Conservation (phyloP, 495 filamentous ascomycete genomes). For the Penicillium cinerascens region DNA sequence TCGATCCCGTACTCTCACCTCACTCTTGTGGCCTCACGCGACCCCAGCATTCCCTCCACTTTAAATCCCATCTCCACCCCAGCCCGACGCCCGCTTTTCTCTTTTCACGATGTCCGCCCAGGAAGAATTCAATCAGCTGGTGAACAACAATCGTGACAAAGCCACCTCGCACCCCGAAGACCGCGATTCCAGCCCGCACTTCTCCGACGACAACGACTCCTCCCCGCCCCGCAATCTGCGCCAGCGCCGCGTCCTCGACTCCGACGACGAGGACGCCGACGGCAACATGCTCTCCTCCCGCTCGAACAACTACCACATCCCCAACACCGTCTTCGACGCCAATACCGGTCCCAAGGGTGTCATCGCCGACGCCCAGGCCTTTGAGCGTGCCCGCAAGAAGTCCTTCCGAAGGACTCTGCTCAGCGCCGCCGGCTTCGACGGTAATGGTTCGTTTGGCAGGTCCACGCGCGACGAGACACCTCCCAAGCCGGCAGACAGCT, state of each 20-base stretch:
- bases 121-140: constrained; percentile 77
- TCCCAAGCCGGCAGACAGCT: constrained; percentile 27
- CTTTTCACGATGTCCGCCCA: constrained; percentile 70
- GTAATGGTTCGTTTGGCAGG: constrained; percentile 23
- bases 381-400: constrained; percentile 73
- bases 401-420: constrained; percentile 53
- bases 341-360: constrained; percentile 98
- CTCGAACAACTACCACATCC: constrained; percentile 43
- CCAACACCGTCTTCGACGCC: constrained; percentile 66
- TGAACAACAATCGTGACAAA: constrained; percentile 52
- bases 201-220: constrained; percentile 40
- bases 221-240: constrained; percentile 53
- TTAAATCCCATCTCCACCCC: constrained; percentile 4
- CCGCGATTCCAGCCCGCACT: constrained; percentile 42
- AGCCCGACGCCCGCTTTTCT: constrained; percentile 5
- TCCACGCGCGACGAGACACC: constrained; percentile 43
- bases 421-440: constrained; percentile 30
- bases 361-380: constrained; percentile 90
- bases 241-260: constrained; percentile 38
- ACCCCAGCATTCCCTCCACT: background rate
- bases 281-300: constrained; percentile 42
- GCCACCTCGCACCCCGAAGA: constrained; percentile 59
- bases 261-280: constrained; percentile 47
- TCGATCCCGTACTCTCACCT: background rate
- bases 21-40: background rate